phyloP scores from a whole-genome alignment of 495 filamentous ascomycete species.

The Astrocystis sublimbata region DNA sequence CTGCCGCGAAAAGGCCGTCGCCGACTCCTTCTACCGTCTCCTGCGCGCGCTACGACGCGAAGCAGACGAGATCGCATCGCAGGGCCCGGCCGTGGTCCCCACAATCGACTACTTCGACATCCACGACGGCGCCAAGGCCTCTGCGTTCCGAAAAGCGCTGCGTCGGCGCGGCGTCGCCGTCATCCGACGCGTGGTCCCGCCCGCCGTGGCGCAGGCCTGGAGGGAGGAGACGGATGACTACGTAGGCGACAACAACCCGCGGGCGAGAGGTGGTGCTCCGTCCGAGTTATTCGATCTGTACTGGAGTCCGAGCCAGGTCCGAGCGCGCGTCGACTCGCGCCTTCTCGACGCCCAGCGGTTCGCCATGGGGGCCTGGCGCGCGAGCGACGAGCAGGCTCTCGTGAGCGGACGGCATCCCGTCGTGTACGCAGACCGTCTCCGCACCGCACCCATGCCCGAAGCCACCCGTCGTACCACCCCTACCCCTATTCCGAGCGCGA shows the following conservation, averaged over 20 bases:
- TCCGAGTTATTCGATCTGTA: constrained; percentile 77
- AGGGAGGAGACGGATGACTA: constrained; percentile 57
- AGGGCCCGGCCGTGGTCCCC: constrained; percentile 53
- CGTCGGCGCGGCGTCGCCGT: constrained; percentile 62
- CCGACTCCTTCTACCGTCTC: constrained; percentile 67
- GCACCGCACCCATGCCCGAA: constrained; percentile 63
- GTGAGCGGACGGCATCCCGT: constrained; percentile 63
- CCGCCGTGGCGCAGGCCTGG: constrained; percentile 53
- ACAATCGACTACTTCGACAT: constrained; percentile 62
- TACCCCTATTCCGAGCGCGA: constrained; percentile 65
- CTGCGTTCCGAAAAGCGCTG: constrained; percentile 48
- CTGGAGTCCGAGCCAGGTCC: constrained; percentile 75
- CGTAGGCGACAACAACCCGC: constrained; percentile 58
- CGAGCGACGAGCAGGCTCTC: constrained; percentile 59
- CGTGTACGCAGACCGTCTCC: constrained; percentile 76
- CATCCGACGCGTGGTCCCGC: constrained; percentile 60
- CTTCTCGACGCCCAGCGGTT: constrained; percentile 72
- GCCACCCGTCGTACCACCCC: too few relatives aligned
- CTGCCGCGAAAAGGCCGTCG: constrained; percentile 61
- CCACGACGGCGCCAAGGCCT: constrained; percentile 44
- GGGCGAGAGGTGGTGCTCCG: constrained; percentile 38
- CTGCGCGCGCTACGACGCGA: constrained; percentile 57
- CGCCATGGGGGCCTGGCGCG: constrained; percentile 76
- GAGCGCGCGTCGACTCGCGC: constrained; percentile 73
- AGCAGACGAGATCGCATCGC: constrained; percentile 46